phyloP scores from a whole-genome alignment of 164 flowering plant species.

The Vitis riparia region DNA sequence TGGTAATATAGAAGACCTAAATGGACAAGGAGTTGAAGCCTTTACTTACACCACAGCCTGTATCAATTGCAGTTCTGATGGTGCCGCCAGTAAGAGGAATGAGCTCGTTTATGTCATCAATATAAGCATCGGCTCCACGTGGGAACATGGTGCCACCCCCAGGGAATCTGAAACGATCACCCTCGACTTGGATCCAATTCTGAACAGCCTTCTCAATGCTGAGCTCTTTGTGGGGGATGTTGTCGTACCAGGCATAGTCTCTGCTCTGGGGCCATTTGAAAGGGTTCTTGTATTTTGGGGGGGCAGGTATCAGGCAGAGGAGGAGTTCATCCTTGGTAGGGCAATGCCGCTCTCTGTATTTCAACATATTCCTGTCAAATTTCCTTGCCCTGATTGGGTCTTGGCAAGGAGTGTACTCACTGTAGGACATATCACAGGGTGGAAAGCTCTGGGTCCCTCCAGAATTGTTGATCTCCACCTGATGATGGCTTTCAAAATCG shows the following conservation, averaged over 20 bases:
- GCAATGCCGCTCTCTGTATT: constrained; percentile 89
- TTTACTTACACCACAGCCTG: constrained; percentile 89
- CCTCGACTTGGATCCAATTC: constrained; percentile 97
- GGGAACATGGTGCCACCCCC: constrained; percentile 99
- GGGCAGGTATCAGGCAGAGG: constrained; percentile 80
- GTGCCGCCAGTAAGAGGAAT: constrained; percentile 72
- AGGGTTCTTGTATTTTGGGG: constrained; percentile 88
- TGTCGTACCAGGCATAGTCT: constrained; percentile 91
- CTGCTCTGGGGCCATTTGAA: constrained; percentile 98
- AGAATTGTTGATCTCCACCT: constrained; percentile 39
- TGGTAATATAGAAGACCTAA: background rate
- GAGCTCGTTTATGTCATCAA: constrained; percentile 77
- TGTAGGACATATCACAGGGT: constrained; percentile 63
- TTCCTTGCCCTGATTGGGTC: constrained; percentile 60
- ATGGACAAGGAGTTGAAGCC: background rate
- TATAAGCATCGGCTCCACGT: constrained; percentile 91
- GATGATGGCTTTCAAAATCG: constrained; percentile 81
- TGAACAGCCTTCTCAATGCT: constrained; percentile 95
- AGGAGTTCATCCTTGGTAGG: constrained; percentile 69
- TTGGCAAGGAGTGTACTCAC: constrained; percentile 93
- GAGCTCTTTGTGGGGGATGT: constrained; percentile 92
- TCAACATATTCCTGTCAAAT: constrained; percentile 68
- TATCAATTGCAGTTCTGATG: constrained; percentile 91
- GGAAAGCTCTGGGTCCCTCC: constrained; percentile 28
- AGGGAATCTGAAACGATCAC: constrained; percentile 83